Conservation (phyloP, 495 filamentous ascomycete genomes). For the Penicillium atrosanguineum region DNA sequence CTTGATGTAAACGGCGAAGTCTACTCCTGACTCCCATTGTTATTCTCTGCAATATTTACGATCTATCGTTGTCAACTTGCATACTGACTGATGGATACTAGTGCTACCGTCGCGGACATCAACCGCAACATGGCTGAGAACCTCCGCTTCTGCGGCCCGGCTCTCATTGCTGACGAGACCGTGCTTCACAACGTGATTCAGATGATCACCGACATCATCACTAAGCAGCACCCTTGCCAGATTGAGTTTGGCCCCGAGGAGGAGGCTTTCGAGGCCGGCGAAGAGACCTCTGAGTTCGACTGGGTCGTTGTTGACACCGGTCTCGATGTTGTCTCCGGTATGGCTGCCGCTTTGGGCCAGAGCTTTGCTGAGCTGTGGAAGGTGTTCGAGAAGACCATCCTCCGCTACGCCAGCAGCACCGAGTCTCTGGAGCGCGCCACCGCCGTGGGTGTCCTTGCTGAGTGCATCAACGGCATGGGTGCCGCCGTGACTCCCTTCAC, state of each 20-base stretch:
- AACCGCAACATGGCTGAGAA: slow-evolving; percentile 93
- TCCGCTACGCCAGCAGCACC: slow-evolving; percentile 81
- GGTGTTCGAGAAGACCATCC: slow-evolving; percentile 83
- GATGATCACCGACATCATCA: slow-evolving; percentile 69
- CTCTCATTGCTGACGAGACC: slow-evolving; percentile 68
- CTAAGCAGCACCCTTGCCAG: slow-evolving; percentile 88
- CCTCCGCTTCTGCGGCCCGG: slow-evolving; percentile 86
- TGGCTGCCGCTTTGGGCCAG: slow-evolving; percentile 76
- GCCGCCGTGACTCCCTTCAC: slow-evolving; percentile 75
- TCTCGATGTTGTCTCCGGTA: slow-evolving; percentile 80
- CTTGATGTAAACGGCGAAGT: slow-evolving; percentile 86
- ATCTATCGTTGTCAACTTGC: slow-evolving; percentile 5
- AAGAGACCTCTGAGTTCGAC: slow-evolving; percentile 92
- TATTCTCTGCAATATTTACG: slow-evolving; percentile 10
- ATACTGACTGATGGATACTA: slow-evolving; percentile 49
- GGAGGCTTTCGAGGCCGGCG: slow-evolving; percentile 62
- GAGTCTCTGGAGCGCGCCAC: slow-evolving; percentile 85
- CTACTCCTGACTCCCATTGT: slow-evolving; percentile 38
- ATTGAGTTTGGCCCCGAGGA: slow-evolving; percentile 79
- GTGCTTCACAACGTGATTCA: slow-evolving; percentile 64
- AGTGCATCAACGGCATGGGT: slow-evolving; percentile 86
- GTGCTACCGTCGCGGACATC: slow-evolving; percentile 87
- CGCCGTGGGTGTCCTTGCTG: slow-evolving; percentile 86
- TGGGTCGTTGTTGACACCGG: slow-evolving; percentile 95
- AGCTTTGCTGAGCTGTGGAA: slow-evolving; percentile 88